A percentile compares a stretch with the other conserved stretches of the same genome.
phyloP scores from a whole-genome alignment of 495 filamentous ascomycete genomes.

The Xylaria cubensis region DNA sequence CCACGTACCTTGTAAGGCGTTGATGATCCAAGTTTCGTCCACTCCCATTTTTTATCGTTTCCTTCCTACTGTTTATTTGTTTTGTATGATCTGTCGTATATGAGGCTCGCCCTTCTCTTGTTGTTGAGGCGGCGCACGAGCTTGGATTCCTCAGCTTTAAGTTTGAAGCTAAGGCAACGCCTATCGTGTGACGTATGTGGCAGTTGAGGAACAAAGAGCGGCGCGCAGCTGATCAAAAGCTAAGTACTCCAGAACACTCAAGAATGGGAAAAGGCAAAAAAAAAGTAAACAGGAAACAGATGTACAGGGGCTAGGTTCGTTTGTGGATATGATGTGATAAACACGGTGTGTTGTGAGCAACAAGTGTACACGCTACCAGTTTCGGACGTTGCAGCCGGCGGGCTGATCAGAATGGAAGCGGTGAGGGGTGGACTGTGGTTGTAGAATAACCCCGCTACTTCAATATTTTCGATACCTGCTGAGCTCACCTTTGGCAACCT shows the following conservation, averaged over 20 bases:
- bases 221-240: not conserved
- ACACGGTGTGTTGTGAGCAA: conserved; percentile 12
- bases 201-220: not conserved
- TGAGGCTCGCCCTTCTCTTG: not conserved
- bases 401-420: conserved; percentile 3
- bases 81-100: not conserved
- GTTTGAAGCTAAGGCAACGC: not conserved
- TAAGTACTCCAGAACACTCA: not conserved
- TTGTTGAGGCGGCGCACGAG: not conserved
- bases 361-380: conserved; percentile 5
- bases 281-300: conserved; percentile 1
- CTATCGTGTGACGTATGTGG: not conserved
- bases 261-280: too few relatives aligned
- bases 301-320: not conserved
- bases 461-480: not conserved
- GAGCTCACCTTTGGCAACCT: too few relatives aligned
- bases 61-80: not conserved
- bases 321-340: conserved; percentile 16
- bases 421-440: conserved; percentile 8
- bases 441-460: not conserved
- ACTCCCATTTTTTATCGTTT: conserved; percentile 30
- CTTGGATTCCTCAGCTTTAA: not conserved
- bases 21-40: conserved; percentile 34
- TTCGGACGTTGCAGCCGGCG: conserved; percentile 11
- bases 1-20: conserved; percentile 37